Evolutionary conservation across 345 rosid species (phyloP).

Genomic region (Lenwebbia sp.): DNA sequence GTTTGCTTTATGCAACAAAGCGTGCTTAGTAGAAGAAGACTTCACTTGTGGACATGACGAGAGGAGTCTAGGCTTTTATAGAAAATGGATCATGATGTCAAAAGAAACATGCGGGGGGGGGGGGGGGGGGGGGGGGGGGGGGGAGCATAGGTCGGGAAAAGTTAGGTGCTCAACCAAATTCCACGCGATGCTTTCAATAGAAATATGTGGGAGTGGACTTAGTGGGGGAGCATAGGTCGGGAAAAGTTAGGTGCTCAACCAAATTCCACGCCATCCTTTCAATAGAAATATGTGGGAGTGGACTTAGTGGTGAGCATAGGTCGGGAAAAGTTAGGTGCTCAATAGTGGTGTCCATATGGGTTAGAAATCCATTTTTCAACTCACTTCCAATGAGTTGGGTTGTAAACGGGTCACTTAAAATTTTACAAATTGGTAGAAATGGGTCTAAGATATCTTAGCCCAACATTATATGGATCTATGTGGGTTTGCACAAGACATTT

Average conservation of each 20-base stretch:
- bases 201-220: neutral
- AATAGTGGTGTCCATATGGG: no score
- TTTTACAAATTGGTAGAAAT: no score
- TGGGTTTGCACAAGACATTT: no score
- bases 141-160: neutral
- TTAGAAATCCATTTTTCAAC: no score
- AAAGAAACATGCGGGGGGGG: neutral
- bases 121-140: neutral
- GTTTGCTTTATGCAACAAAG: neutral
- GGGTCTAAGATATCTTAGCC: no score
- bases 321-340: no score
- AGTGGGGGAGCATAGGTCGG: no score
- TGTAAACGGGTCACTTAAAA: no score
- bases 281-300: neutral
- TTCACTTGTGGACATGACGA: neutral
- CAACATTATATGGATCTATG: no score
- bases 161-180: neutral
- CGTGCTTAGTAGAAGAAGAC: neutral
- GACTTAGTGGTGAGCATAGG: no score
- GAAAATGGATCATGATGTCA: neutral
- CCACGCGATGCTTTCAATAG: neutral
- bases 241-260: neutral
- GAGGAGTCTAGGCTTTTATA: neutral
- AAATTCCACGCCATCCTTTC: neutral
- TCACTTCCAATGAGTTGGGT: no score